Conservation (phyloP, 805 yeast genomes). For the Torulaspora maleeae region DNA sequence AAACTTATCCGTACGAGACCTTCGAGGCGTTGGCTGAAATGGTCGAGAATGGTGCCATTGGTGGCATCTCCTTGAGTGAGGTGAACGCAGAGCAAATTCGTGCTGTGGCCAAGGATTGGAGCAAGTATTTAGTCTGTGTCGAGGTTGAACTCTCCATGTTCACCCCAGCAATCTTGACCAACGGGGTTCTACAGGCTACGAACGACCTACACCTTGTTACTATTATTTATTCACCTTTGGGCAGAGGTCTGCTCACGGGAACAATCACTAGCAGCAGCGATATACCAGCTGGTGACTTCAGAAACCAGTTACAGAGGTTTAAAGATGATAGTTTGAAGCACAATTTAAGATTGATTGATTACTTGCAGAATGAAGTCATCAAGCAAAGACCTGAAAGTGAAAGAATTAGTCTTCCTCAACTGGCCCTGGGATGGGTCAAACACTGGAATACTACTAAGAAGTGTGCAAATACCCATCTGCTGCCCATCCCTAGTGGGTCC, state of each 20-base stretch:
- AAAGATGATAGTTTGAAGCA: conserved; percentile 49
- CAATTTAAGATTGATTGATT: conserved; percentile 48
- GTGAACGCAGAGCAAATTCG: conserved; percentile 56
- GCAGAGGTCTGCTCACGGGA: conserved; percentile 76
- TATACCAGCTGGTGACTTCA: conserved; percentile 53
- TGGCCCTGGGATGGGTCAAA: conserved; percentile 64
- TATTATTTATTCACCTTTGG: conserved; percentile 78
- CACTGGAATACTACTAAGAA: conserved; percentile 37
- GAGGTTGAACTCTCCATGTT: conserved; percentile 78
- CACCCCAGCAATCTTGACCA: conserved; percentile 52
- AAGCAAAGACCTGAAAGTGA: conserved; percentile 48
- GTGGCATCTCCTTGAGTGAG: conserved; percentile 73
- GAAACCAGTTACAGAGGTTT: conserved; percentile 53
- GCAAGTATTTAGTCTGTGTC: conserved; percentile 54
- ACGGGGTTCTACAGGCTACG: conserved; percentile 61
- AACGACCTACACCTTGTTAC: conserved; percentile 58
- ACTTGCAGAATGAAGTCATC: conserved; percentile 42
- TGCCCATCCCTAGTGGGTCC: conserved; percentile 82
- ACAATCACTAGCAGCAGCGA: conserved; percentile 42
- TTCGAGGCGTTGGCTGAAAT: conserved; percentile 52
- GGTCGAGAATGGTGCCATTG: conserved; percentile 59
- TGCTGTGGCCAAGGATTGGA: conserved; percentile 50
- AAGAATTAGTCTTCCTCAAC: conserved; percentile 54
- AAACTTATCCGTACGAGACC: conserved; percentile 46
- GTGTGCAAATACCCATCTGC: conserved; percentile 44